A percentile compares a stretch with the other conserved stretches of the same genome.
These are phyloP conservation scores for Suillus subalutaceus DNA, from an alignment of 768 basidiomycete species.

Conservation along the genomic window DNA sequence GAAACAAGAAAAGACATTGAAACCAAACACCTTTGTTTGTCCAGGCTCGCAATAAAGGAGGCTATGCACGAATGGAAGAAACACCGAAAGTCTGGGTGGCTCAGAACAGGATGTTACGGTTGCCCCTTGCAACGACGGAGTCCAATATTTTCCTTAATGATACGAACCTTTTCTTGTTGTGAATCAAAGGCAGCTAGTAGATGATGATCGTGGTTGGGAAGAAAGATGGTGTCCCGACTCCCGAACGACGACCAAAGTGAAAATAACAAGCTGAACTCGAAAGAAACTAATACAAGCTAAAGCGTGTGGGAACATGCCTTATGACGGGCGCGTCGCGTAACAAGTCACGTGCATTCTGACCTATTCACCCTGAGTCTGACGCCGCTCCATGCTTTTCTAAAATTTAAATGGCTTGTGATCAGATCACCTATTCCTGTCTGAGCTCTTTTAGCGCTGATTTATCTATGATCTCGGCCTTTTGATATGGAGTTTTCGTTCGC, in stretches of 20 bases:
- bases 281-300: constrained; percentile 20
- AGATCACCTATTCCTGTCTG: background rate
- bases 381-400: background rate
- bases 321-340: constrained; percentile 41
- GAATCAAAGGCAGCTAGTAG: constrained; percentile 16
- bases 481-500: background rate
- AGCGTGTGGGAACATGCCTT: constrained; percentile 36
- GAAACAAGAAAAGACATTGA: constrained; percentile 8
- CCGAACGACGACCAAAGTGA: constrained; percentile 31
- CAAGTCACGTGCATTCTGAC: constrained; percentile 32
- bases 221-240: constrained; percentile 23
- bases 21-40: constrained; percentile 25
- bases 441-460: background rate
- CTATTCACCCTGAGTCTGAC: background rate
- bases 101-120: constrained; percentile 18
- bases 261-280: constrained; percentile 25
- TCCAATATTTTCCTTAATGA: constrained; percentile 10
- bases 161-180: constrained; percentile 18
- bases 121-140: constrained; percentile 19
- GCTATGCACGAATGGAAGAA: constrained; percentile 29
- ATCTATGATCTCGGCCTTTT: too few species aligned
- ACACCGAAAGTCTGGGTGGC: constrained; percentile 25
- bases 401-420: background rate
- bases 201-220: constrained; percentile 11
- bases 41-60: constrained; percentile 20